These are phyloP conservation scores for Pestalotiopsis sp. DNA, from an alignment of 2,329 filamentous ascomycete species.

Conservation along the genomic window DNA sequence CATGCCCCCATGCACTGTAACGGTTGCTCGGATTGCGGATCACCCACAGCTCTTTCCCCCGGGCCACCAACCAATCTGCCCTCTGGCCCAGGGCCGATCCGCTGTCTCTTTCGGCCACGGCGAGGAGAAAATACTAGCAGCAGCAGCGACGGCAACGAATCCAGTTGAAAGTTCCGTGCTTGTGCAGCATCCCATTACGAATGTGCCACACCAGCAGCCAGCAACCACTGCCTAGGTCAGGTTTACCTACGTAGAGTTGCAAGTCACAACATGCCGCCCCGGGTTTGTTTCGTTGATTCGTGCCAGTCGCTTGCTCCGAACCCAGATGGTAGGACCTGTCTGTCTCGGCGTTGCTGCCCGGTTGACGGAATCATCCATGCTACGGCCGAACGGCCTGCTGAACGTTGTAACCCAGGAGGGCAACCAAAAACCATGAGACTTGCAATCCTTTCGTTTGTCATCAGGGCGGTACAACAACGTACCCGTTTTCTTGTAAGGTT, in stretches of 20 bases:
- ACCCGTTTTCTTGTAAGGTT: background rate
- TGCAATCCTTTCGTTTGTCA: background rate
- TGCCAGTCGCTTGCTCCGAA: background rate
- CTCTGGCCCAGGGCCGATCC: background rate
- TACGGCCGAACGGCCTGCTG: background rate
- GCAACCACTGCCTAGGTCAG: background rate
- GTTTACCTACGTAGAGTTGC: too few relatives aligned
- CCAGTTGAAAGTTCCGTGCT: background rate
- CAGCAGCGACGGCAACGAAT: background rate
- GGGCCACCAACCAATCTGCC: background rate
- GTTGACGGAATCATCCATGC: background rate
- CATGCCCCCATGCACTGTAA: background rate
- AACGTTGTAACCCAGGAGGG: background rate
- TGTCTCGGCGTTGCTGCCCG: background rate
- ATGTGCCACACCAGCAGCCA: background rate
- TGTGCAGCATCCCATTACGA: background rate
- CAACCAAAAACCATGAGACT: background rate
- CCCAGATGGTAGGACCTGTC: background rate
- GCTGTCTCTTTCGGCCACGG: background rate
- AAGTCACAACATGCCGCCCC: background rate
- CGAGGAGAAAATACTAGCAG: background rate
- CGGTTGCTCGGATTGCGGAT: background rate
- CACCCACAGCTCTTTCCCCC: background rate
- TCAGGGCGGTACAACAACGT: background rate
- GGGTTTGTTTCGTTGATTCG: background rate